Percentiles rank a stretch among this genome's conserved stretches.
Conservation (phyloP, 228 moss, liverwort and hornwort genomes). For the Sphagnum fallax region DNA sequence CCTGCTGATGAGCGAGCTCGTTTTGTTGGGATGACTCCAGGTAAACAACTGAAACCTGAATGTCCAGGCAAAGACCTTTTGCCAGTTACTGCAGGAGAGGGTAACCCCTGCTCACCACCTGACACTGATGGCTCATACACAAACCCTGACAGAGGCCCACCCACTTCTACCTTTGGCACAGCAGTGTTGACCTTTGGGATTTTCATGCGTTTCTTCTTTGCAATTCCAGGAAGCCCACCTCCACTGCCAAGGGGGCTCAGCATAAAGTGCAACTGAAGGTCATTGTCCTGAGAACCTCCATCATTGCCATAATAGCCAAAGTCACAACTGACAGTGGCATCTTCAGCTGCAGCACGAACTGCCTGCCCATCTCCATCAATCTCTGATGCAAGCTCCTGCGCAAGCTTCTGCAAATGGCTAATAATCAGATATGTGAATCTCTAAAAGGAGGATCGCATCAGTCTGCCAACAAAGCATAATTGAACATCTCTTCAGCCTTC, state of each 20-base stretch:
- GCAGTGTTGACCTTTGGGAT: conserved; percentile 45
- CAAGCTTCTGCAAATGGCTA: conserved; percentile 20
- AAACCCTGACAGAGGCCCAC: conserved; percentile 12
- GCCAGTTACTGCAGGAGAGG: conserved; percentile 60
- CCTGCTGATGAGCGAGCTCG: conserved; percentile 66
- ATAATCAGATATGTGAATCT: too few relatives aligned
- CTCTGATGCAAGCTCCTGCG: conserved; percentile 43
- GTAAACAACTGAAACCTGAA: background rate
- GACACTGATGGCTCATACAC: conserved; percentile 25
- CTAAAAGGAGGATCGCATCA: too few relatives aligned
- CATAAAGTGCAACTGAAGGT: conserved; percentile 40
- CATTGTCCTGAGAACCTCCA: conserved; percentile 26
- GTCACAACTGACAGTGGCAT: conserved; percentile 16
- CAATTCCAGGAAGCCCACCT: conserved; percentile 29
- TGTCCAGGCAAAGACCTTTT: conserved; percentile 46
- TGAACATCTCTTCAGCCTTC: too few relatives aligned
- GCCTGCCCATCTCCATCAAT: conserved; percentile 54
- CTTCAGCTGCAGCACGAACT: conserved; percentile 42
- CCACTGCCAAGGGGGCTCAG: conserved; percentile 23
- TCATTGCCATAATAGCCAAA: conserved; percentile 2
- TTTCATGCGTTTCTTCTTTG: conserved; percentile 78
- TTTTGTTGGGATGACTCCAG: conserved; percentile 73
- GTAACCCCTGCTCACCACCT: conserved; percentile 33
- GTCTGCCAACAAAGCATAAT: too few relatives aligned
- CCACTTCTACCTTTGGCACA: conserved; percentile 9